These are phyloP conservation scores for Aquanectria penicillioides DNA, from an alignment of 2,329 filamentous ascomycete species.

Conservation along the genomic window DNA sequence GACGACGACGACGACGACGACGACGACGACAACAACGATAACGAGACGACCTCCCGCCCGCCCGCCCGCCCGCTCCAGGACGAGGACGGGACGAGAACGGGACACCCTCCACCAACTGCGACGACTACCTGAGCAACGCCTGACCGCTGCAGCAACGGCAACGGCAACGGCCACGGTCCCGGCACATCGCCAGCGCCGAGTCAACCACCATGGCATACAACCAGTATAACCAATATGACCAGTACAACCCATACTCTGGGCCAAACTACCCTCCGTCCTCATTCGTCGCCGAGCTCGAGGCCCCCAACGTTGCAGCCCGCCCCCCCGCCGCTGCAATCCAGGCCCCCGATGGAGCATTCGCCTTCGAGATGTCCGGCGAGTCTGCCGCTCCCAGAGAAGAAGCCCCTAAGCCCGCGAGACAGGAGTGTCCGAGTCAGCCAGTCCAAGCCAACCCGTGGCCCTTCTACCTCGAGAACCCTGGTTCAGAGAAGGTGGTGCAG, in stretches of 20 bases:
- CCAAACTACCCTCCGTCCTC: conserved; percentile 35
- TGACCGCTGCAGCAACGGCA: conserved; percentile 6
- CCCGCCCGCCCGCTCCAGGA: no score
- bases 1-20: no score
- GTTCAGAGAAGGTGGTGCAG: conserved; percentile 3
- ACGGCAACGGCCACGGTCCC: background rate
- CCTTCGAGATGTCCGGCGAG: conserved; percentile 48
- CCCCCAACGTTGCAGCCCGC: conserved; percentile 25
- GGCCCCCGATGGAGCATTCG: conserved; percentile 32
- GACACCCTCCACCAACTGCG: no score
- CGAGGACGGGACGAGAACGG: no score
- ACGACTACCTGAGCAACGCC: no score
- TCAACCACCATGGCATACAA: conserved; percentile 27
- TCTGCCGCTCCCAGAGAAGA: conserved; percentile 25
- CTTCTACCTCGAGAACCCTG: conserved; percentile 41
- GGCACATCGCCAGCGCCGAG: conserved; percentile 6
- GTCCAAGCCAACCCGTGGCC: conserved; percentile 43
- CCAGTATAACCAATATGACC: conserved; percentile 23
- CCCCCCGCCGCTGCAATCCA: conserved; percentile 27
- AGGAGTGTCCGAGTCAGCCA: background rate
- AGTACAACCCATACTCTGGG: conserved; percentile 26
- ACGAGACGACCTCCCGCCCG: no score
- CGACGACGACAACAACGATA: no score
- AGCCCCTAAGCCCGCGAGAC: conserved; percentile 7
- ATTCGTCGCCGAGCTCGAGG: conserved; percentile 46